phyloP scores from a whole-genome alignment of 2,329 filamentous ascomycete genomes.

The Sporothrix globosa region DNA sequence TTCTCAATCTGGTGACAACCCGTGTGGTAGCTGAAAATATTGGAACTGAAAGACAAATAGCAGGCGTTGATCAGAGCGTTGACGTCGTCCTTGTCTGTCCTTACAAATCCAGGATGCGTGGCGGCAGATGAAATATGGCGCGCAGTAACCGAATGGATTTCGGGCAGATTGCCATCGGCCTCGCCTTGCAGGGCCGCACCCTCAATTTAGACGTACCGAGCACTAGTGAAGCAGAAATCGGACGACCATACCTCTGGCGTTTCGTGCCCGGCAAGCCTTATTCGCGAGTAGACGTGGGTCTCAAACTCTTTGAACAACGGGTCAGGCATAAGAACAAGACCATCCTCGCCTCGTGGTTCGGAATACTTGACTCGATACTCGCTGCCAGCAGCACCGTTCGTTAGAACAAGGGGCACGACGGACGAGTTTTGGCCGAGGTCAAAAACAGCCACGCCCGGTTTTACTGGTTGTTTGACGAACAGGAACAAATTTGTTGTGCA shows the following conservation, averaged over 20 bases:
- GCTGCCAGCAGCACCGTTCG: background rate
- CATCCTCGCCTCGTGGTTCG: background rate
- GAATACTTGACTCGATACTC: background rate
- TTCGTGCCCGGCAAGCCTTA: background rate
- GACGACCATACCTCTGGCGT: background rate
- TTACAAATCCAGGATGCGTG: background rate
- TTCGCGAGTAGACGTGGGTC: background rate
- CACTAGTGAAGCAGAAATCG: background rate
- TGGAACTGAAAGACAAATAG: background rate
- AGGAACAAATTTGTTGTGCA: background rate
- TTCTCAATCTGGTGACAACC: background rate
- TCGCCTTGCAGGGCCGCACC: background rate
- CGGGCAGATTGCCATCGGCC: background rate
- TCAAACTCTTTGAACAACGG: slow-evolving; percentile 1
- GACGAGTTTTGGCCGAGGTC: background rate
- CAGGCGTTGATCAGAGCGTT: slow-evolving; percentile 1
- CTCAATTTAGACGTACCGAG: background rate
- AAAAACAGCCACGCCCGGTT: background rate
- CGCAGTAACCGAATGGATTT: background rate
- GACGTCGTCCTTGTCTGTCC: background rate
- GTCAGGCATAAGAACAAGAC: background rate
- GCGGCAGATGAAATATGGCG: background rate
- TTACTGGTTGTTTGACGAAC: background rate
- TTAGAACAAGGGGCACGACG: background rate
- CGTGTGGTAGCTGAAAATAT: slow-evolving; percentile 4